Conservation (phyloP, 495 filamentous ascomycete genomes). For the Penicillium silybi region DNA sequence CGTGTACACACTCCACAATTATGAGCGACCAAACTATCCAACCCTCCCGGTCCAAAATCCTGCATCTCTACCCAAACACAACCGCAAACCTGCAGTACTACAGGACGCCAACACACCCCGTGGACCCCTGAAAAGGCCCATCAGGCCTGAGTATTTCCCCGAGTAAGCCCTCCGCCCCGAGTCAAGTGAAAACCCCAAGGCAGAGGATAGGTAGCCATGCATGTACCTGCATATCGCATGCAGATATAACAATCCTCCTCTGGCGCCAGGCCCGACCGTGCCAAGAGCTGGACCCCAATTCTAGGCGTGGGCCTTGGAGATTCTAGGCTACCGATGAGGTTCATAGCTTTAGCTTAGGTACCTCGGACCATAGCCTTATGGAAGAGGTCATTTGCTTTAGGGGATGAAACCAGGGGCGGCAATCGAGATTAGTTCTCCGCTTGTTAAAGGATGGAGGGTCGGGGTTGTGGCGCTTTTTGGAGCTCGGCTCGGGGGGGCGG, state of each 20-base stretch:
- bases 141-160: no score
- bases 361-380: no score
- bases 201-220: conserved; percentile 3
- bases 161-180: neutral
- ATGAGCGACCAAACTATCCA: neutral
- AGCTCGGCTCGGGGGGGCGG: neutral
- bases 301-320: neutral
- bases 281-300: neutral
- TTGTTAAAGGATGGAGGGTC: neutral
- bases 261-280: conserved; percentile 1
- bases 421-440: neutral
- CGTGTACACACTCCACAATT: neutral
- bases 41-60: neutral
- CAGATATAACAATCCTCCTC: conserved; percentile 3
- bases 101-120: neutral
- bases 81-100: neutral
- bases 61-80: neutral
- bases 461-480: neutral
- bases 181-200: neutral
- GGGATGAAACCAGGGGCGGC: neutral
- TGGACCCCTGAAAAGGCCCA: neutral
- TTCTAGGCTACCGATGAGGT: neutral
- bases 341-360: no score
- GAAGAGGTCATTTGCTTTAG: no score
- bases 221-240: conserved; percentile 28